Evolutionary conservation across 2,329 filamentous ascomycete species (phyloP).

Genomic region (Dactylellina drechsleri): DNA sequence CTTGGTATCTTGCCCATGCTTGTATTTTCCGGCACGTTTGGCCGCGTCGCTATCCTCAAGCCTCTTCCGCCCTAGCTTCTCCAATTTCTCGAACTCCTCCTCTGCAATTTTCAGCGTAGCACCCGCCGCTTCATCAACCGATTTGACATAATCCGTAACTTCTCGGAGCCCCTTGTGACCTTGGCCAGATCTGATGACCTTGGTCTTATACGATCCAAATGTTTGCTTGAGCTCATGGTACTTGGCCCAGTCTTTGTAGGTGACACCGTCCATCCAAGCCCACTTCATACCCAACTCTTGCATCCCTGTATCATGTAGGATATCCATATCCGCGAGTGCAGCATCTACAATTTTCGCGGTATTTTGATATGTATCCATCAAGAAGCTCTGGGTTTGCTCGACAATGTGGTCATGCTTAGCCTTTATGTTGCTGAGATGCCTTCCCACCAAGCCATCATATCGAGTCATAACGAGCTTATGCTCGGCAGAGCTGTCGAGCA

Average conservation of each 20-base stretch:
- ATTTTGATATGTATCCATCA: constrained; percentile 74
- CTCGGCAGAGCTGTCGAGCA: constrained; percentile 58
- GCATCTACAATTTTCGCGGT: constrained; percentile 79
- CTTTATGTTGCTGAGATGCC: constrained; percentile 78
- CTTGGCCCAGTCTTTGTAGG: constrained; percentile 96
- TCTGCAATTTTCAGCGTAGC: constrained; percentile 79
- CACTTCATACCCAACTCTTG: constrained; percentile 93
- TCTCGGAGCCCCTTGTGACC: constrained; percentile 76
- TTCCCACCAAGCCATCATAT: constrained; percentile 67
- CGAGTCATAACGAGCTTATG: constrained; percentile 37
- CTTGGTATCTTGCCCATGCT: constrained; percentile 35
- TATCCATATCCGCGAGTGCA: constrained; percentile 82
- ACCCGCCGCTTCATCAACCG: constrained; percentile 79
- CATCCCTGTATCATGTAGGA: constrained; percentile 82
- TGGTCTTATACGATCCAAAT: constrained; percentile 83
- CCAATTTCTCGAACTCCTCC: constrained; percentile 80
- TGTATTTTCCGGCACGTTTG: constrained; percentile 57
- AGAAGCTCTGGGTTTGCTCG: constrained; percentile 78
- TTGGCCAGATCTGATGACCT: constrained; percentile 79
- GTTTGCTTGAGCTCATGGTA: constrained; percentile 88
- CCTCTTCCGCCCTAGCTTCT: constrained; percentile 87
- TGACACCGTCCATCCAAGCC: constrained; percentile 94
- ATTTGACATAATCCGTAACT: constrained; percentile 56
- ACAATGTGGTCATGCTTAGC: constrained; percentile 79
- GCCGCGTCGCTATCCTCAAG: constrained; percentile 74